These are phyloP conservation scores for Aegilops longissima DNA, from an alignment of 176 grass and related monocot genomes.

Conservation along the genomic window DNA sequence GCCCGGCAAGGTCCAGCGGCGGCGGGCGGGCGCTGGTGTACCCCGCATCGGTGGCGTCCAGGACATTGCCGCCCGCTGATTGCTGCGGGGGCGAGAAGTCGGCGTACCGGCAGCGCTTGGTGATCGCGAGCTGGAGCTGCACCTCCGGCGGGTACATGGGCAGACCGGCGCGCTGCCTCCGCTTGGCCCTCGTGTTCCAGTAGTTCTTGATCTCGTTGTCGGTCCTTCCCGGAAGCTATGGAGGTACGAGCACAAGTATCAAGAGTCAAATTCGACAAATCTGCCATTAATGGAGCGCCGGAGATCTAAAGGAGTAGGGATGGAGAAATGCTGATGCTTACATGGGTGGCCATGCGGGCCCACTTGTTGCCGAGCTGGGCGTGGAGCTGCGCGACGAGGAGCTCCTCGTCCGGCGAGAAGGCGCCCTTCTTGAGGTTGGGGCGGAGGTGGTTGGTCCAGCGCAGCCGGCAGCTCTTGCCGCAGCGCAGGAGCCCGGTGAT, in stretches of 20 bases:
- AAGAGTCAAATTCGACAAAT: neutral
- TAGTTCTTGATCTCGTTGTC: conserved; percentile 99
- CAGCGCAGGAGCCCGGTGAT: conserved; percentile 51
- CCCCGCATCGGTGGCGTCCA: neutral
- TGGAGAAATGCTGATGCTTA: neutral
- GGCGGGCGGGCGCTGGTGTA: conserved; percentile 44
- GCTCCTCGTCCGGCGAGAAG: conserved; percentile 70
- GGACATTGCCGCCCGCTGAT: neutral
- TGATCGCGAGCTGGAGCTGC: conserved; percentile 41
- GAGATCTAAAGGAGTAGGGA: neutral
- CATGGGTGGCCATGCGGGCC: conserved; percentile 63
- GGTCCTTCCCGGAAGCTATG: conserved; percentile 74
- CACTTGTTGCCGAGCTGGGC: conserved; percentile 77
- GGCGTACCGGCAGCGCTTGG: conserved; percentile 46
- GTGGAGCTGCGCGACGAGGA: conserved; percentile 61
- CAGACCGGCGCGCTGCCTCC: conserved; percentile 53
- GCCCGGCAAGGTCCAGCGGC: conserved; percentile 44
- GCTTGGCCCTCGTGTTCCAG: conserved; percentile 88
- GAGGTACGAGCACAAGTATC: neutral
- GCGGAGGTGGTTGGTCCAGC: conserved; percentile 86
- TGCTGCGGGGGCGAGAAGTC: conserved; percentile 8
- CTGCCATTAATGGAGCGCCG: neutral
- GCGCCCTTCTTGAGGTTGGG: conserved; percentile 82
- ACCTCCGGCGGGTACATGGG: conserved; percentile 69
- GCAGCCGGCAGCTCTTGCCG: conserved; percentile 88